Conservation (phyloP, 1,284 basidiomycete species). For the Inonotus hispidus region DNA sequence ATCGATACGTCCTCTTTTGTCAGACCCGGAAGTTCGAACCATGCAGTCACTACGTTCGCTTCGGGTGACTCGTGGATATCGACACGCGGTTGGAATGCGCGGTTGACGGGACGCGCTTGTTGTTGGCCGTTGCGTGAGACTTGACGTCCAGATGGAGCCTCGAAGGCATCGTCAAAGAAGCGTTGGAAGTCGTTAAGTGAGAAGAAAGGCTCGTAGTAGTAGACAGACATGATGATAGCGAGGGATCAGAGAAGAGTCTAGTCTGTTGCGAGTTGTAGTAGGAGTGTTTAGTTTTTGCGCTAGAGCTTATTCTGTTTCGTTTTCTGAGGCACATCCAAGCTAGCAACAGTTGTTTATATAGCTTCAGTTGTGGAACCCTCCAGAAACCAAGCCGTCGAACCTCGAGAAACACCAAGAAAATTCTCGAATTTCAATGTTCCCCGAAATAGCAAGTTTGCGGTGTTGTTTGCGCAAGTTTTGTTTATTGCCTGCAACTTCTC, state of each 20-base stretch:
- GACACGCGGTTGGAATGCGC: slow-evolving; percentile 29
- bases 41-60: slow-evolving; percentile 5
- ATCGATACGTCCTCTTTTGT: slow-evolving; percentile 38
- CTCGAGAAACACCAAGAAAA: not conserved
- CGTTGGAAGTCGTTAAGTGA: slow-evolving; percentile 38
- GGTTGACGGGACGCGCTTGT: not conserved
- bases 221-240: slow-evolving; percentile 24
- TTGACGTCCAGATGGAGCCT: slow-evolving; percentile 17
- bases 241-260: not conserved
- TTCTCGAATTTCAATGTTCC: not conserved
- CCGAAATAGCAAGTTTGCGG: not conserved
- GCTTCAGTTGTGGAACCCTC: not conserved
- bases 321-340: not conserved
- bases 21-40: slow-evolving; percentile 46
- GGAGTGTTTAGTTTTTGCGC: not conserved
- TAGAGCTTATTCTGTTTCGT: not conserved
- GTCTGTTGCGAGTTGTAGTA: not conserved
- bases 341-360: not conserved
- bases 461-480: not conserved
- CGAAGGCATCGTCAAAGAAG: slow-evolving; percentile 43
- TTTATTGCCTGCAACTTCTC: not conserved
- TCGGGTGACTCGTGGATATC: slow-evolving; percentile 37
- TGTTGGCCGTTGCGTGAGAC: slow-evolving; percentile 9
- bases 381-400: not conserved
- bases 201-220: slow-evolving; percentile 45